phyloP scores from a whole-genome alignment of 805 yeast species.

The Candida hispaniensis region DNA sequence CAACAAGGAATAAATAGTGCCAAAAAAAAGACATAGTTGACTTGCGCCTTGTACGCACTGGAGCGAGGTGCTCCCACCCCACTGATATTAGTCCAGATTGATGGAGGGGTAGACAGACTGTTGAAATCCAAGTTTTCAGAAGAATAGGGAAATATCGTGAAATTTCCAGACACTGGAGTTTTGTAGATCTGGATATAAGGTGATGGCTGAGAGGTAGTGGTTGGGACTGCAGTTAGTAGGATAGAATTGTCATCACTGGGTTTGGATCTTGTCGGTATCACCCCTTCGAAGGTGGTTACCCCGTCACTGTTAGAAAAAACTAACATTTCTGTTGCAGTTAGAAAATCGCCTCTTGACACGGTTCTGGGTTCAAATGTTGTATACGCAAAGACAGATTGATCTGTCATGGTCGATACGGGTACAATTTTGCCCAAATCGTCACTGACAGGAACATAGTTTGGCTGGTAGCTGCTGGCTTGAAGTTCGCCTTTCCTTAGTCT shows the following conservation, averaged over 20 bases:
- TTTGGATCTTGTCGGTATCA: background rate
- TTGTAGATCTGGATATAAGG: conserved; percentile 5
- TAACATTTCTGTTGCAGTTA: too few relatives aligned
- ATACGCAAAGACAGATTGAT: conserved; percentile 5
- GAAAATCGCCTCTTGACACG: too few relatives aligned
- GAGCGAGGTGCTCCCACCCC: too few relatives aligned
- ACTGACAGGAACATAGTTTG: conserved; percentile 1
- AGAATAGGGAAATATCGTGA: too few relatives aligned
- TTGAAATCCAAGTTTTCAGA: too few relatives aligned
- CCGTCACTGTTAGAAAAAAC: conserved; percentile 6
- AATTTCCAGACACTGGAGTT: conserved; percentile 7
- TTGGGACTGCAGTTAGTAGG: conserved; percentile 4
- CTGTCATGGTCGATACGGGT: conserved; percentile 2
- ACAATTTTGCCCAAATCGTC: background rate
- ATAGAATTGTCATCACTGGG: conserved; percentile 2
- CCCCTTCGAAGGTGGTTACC: conserved; percentile 11
- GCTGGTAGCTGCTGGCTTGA: background rate
- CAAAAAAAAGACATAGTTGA: too few relatives aligned
- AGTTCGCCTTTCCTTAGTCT: conserved; percentile 5
- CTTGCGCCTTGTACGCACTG: too few relatives aligned
- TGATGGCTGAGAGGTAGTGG: conserved; percentile 4
- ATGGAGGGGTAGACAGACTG: too few relatives aligned
- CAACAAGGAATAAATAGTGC: too few relatives aligned
- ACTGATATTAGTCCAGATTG: too few relatives aligned
- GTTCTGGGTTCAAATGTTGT: too few relatives aligned